Conservation (phyloP, 768 basidiomycete genomes). For the Pleurotus cornucopiae region DNA sequence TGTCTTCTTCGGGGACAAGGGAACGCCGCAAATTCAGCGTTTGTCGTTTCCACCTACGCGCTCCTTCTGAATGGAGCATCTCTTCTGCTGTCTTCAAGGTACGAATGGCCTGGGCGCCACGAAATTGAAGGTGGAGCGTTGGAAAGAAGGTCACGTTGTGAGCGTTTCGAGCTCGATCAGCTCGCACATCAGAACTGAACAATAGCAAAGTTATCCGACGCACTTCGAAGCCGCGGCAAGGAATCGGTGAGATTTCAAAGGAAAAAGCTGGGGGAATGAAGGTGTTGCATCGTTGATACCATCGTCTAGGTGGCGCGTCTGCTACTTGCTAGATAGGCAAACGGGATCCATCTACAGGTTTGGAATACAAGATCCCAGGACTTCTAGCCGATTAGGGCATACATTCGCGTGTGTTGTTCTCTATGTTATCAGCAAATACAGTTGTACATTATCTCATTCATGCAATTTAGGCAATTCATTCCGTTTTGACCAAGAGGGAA, state of each 20-base stretch:
- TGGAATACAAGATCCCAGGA: not conserved
- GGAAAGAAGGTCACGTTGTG: not conserved
- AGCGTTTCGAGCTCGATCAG: slow-evolving; percentile 13
- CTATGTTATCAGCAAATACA: not conserved
- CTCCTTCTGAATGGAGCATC: no score
- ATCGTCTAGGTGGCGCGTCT: not conserved
- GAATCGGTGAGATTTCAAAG: slow-evolving; percentile 13
- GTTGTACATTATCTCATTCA: not conserved
- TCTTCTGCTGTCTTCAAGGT: slow-evolving; percentile 14
- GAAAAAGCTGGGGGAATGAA: not conserved
- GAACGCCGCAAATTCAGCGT: no score
- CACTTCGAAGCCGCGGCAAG: slow-evolving; percentile 28
- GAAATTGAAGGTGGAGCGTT: no score
- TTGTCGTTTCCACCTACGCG: no score
- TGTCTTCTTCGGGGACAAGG: no score
- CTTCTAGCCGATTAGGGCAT: not conserved
- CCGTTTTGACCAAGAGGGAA: slow-evolving; percentile 40
- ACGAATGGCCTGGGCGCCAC: no score
- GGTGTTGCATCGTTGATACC: not conserved
- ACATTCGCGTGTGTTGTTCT: not conserved
- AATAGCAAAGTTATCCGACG: slow-evolving; percentile 26
- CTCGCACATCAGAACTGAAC: slow-evolving; percentile 22
- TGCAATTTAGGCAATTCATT: not conserved
- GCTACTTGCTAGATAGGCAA: not conserved
- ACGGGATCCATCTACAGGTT: not conserved